Conservation (phyloP, 1,284 basidiomycete species). For the Cryptococcus wingfieldii region DNA sequence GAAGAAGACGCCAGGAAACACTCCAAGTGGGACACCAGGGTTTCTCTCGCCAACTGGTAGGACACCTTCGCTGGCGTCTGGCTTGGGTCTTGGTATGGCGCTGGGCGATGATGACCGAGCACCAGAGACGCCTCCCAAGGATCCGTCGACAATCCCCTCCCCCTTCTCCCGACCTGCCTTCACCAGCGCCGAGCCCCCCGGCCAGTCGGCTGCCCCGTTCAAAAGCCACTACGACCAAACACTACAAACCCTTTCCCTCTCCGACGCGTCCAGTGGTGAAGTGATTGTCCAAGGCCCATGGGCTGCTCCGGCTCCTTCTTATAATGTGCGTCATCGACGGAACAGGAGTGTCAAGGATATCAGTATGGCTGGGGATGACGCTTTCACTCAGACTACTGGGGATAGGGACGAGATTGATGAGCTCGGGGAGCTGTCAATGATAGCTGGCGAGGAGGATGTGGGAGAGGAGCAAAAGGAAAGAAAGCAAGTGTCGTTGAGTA, state of each 20-base stretch:
- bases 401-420: not conserved
- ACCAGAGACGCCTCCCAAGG: not conserved
- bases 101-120: not conserved
- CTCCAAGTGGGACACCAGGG: not conserved
- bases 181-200: not conserved
- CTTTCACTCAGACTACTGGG: no score
- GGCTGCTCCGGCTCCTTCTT: no score
- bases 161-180: not conserved
- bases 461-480: slow-evolving; percentile 13
- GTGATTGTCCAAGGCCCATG: not conserved
- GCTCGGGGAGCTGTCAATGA: slow-evolving; percentile 24
- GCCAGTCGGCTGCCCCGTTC: slow-evolving; percentile 62
- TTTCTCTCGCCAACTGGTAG: not conserved
- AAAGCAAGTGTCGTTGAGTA: slow-evolving; percentile 14
- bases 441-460: no score
- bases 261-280: not conserved
- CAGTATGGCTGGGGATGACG: no score
- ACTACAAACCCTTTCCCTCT: slow-evolving; percentile 55
- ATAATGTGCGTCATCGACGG: no score
- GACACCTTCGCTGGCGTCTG: not conserved
- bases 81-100: not conserved
- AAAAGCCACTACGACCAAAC: slow-evolving; percentile 79
- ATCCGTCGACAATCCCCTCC: not conserved
- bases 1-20: slow-evolving; percentile 46
- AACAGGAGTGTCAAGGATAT: no score